phyloP scores from a whole-genome alignment of 805 yeast species.

The Barnettozyma sp. region DNA sequence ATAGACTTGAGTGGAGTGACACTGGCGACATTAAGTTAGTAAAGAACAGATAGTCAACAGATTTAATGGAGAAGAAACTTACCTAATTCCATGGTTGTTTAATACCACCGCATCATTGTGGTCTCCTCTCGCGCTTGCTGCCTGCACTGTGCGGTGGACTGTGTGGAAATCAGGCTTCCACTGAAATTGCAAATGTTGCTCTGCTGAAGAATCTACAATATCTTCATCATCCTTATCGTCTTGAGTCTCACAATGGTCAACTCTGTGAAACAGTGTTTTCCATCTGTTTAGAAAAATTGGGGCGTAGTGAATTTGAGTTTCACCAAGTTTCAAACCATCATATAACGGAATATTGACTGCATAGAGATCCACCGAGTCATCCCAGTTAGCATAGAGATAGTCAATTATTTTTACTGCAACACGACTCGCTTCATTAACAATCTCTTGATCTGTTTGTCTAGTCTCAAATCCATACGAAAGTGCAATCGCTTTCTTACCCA shows the following conservation, averaged over 20 bases:
- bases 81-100: constrained; percentile 23
- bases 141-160: constrained; percentile 49
- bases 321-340: constrained; percentile 41
- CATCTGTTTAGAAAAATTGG: constrained; percentile 81
- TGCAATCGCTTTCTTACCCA: constrained; percentile 63
- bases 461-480: constrained; percentile 75
- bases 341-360: constrained; percentile 78
- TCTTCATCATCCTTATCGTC: constrained; percentile 26
- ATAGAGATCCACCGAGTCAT: constrained; percentile 56
- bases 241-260: constrained; percentile 17
- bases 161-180: constrained; percentile 82
- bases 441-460: constrained; percentile 35
- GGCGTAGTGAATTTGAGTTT: constrained; percentile 61
- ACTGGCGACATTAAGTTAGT: constrained; percentile 33
- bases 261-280: constrained; percentile 50
- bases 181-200: constrained; percentile 44
- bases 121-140: constrained; percentile 26
- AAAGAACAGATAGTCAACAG: constrained; percentile 23
- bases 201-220: constrained; percentile 41
- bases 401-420: constrained; percentile 58
- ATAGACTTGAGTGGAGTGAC: constrained; percentile 70
- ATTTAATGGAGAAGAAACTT: constrained; percentile 11
- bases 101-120: constrained; percentile 28
- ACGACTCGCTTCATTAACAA: constrained; percentile 49
- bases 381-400: constrained; percentile 56